Evolutionary conservation across 164 flowering plant species (phyloP), one percentile per base, ranked within the genome.

Genomic region (Umbellularia californica): DNA sequence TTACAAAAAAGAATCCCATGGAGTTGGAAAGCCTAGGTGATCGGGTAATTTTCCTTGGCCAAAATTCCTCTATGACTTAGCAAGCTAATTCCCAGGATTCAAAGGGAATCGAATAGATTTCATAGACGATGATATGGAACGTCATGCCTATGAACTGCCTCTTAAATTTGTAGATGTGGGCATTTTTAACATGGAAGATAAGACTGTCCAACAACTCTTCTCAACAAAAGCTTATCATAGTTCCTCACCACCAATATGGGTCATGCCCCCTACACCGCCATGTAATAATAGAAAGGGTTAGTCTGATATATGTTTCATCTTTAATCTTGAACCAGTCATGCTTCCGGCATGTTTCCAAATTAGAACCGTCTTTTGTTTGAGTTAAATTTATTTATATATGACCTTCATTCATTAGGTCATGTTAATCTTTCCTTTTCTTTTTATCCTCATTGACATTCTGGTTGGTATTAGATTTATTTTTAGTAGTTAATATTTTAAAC

Each of bases 31-130:
- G 68, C 77, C 81, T 93, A 83, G 89, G 85, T 13, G 88, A 91
- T 68, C 76, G 69, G 15, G 75, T 91, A 62, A 70, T 93, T 87
- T 91, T 93, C 77, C 70, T 90, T 77, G 92, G 93, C 17, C 92
- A 89, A 68, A 87, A 89, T 79, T 81, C 90, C 71, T 28, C 86
- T 0, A 90, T 91, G 79, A 84, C 12, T 73, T 80, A 1, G 87
- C 84, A 28, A 70, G 77, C 30, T 90, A 88, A 23, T 69, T 93
- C 13, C 25, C 50, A 19, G 82, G 82, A 35, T 76, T 86, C 72
- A 83, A 60, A 74, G 87, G 90, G 70, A 93, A 87, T 78, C 86
- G 88, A 52, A 84, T 93, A 51, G 77, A 84, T 67, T 91, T 89
- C 71, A 79, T 1, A 30, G 35, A 30, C 5, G 35, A 30, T 30